Base-by-base conservation (phyloP, 1,284 basidiomycete genomes). In the Pisolithus thermaeus region DNA sequence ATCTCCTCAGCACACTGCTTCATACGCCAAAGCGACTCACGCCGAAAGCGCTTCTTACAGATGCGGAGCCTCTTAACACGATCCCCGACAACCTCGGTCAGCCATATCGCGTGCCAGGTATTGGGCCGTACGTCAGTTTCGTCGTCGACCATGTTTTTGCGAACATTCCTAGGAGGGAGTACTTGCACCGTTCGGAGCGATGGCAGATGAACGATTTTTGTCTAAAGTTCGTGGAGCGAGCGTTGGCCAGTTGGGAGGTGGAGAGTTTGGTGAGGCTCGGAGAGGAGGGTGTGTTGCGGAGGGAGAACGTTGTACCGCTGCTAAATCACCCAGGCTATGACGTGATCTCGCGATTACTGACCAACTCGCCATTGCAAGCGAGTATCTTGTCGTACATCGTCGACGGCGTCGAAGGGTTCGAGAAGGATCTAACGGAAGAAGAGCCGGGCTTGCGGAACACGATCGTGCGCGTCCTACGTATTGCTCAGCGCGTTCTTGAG, bases 131-230 rank as follows among this genome's bases (percentile, higher is more conserved):
- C 63, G 77, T 88, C 11, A 74, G 79, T 23, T 98, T 96, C 64
- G 87, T 97, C 49, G 74, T 97, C 55, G 92, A 98, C 62, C 88
- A 89, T 37, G 90, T 98, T 2, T 87, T 98, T 56, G 74, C 78
- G 12, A 81, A 80, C 41, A 82, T 90, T 45, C 73, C 80, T 7
- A 75, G 72, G 43, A 77, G 94, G 37, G 90, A 92, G 56, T 97
- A 90, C 60, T 71, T 79, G 6, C 75, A 80, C 42, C 81, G 83
- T 7, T 80, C 80, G 7, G 92, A 98, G 62, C 74, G 88, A 56
- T 98, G 92, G 92, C 78, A 83, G 58, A 86, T 92, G 63, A 89
- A 92, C 37, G 90, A 96, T 53, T 73, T 87, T 0, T 90, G 88
- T 52, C 73, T 98, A 42, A 83, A 82, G 52, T 97, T 93, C 65